Conservation (phyloP, 805 yeast species). For the Schwanniomyces yamadae region DNA sequence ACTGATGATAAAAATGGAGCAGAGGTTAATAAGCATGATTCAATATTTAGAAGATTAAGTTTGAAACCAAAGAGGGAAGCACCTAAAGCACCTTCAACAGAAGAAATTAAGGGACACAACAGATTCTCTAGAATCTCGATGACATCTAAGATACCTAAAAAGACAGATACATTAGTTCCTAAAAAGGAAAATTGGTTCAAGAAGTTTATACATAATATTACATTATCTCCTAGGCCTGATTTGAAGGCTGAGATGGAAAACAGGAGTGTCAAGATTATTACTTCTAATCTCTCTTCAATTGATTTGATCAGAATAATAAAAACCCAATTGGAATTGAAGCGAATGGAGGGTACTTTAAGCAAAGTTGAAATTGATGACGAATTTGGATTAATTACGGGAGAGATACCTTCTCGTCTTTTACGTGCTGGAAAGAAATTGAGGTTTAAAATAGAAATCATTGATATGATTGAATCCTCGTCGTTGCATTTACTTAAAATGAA, state of each 20-base stretch:
- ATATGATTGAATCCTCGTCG: conserved; percentile 35
- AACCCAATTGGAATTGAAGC: conserved; percentile 44
- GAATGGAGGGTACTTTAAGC: conserved; percentile 49
- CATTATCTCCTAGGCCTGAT: conserved; percentile 6
- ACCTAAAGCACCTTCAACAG: conserved; percentile 35
- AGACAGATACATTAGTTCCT: conserved; percentile 1
- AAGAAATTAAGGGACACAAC: conserved; percentile 14
- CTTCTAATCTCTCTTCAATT: conserved; percentile 28
- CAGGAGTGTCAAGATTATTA: conserved; percentile 31
- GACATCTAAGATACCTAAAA: neutral
- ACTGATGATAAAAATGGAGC: conserved; percentile 1
- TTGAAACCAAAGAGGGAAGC: conserved; percentile 40
- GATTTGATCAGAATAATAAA: conserved; percentile 35
- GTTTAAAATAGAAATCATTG: conserved; percentile 45
- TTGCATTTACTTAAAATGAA: conserved; percentile 42
- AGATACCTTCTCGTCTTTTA: conserved; percentile 47
- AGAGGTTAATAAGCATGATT: conserved; percentile 6
- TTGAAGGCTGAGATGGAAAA: neutral
- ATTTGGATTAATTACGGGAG: conserved; percentile 44
- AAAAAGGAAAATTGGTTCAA: conserved; percentile 38
- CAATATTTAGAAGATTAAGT: conserved; percentile 26
- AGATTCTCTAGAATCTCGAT: conserved; percentile 32
- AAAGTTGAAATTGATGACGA: conserved; percentile 43
- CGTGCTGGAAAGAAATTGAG: conserved; percentile 47
- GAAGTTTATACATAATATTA: conserved; percentile 31